A percentile compares a stretch with the other conserved stretches of the same genome.
Conservation (phyloP, 2,329 filamentous ascomycete species). For the Plenodomus tracheiphilus region DNA sequence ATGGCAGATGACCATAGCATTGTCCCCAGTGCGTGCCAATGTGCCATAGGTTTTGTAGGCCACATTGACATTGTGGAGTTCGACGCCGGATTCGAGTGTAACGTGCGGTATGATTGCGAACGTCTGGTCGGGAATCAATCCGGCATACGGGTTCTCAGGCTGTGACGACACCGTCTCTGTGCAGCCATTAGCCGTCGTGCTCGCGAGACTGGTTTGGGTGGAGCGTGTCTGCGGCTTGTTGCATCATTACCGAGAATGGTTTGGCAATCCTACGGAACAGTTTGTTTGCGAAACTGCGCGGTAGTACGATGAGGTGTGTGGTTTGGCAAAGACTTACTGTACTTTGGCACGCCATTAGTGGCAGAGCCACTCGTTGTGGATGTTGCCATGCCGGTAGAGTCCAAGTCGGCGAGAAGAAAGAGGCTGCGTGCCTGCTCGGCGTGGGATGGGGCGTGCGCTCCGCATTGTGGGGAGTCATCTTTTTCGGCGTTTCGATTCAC, state of each 20-base stretch:
- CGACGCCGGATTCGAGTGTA: conserved; percentile 88
- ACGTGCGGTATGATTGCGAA: conserved; percentile 87
- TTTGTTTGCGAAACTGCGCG: no score
- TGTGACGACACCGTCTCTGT: conserved; percentile 57
- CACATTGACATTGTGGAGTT: conserved; percentile 72
- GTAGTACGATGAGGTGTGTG: no score
- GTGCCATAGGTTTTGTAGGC: conserved; percentile 66
- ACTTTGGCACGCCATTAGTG: conserved; percentile 26
- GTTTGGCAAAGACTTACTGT: conserved; percentile 14
- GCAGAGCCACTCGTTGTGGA: conserved; percentile 8
- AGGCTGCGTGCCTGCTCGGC: conserved; percentile 13
- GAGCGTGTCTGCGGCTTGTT: not conserved
- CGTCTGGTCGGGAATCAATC: conserved; percentile 84
- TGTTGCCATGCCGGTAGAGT: conserved; percentile 18
- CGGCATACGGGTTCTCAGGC: conserved; percentile 88
- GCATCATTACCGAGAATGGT: not conserved
- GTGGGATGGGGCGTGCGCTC: conserved; percentile 12
- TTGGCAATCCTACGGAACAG: not conserved
- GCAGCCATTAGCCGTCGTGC: not conserved
- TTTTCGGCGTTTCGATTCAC: conserved; percentile 24
- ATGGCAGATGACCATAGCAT: conserved; percentile 74
- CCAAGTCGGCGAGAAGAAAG: conserved; percentile 9
- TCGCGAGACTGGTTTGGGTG: not conserved
- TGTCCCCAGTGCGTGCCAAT: conserved; percentile 60
- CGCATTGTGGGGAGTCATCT: conserved; percentile 33